Percentiles rank a stretch among this genome's conserved stretches.
Conservation (phyloP, 805 yeast genomes). For the Diddensiella transvaalensis region DNA sequence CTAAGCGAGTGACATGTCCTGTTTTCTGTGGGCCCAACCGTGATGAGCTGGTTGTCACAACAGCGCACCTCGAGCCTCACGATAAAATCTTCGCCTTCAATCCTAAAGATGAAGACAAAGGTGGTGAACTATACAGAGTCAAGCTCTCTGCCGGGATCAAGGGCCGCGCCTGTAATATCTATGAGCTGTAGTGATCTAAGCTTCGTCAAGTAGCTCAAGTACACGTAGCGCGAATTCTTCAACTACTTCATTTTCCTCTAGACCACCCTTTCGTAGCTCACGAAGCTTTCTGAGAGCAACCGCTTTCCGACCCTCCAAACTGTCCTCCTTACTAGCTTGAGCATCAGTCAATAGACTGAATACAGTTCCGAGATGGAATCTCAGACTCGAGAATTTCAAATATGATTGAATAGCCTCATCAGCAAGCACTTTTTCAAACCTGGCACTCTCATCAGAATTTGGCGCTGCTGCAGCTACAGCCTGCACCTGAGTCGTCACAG, state of each 20-base stretch:
- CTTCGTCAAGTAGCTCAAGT: slow-evolving; percentile 21
- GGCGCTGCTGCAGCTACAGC: background rate
- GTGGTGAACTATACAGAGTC: slow-evolving; percentile 29
- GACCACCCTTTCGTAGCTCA: slow-evolving; percentile 59
- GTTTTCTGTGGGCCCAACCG: slow-evolving; percentile 59
- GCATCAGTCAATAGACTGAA: slow-evolving; percentile 47
- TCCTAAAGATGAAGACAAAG: slow-evolving; percentile 26
- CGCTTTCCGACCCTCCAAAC: slow-evolving; percentile 51
- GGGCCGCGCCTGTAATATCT: slow-evolving; percentile 14
- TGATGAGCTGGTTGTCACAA: slow-evolving; percentile 63
- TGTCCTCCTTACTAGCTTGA: slow-evolving; percentile 45
- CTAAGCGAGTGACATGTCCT: slow-evolving; percentile 59
- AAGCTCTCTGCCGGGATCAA: slow-evolving; percentile 22
- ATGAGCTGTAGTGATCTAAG: slow-evolving; percentile 19
- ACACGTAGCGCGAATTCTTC: slow-evolving; percentile 62
- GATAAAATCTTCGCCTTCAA: slow-evolving; percentile 37
- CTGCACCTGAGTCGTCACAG: slow-evolving; percentile 11
- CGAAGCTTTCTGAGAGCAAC: slow-evolving; percentile 60
- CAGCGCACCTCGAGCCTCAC: slow-evolving; percentile 51
- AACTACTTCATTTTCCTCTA: slow-evolving; percentile 61
- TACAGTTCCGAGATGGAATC: slow-evolving; percentile 51
- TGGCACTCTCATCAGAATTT: background rate
- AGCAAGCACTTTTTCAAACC: slow-evolving; percentile 32
- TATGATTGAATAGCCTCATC: slow-evolving; percentile 46
- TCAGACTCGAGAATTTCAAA: slow-evolving; percentile 51